These are phyloP conservation scores for Magnusiomyces fungicola DNA, from an alignment of 1,139 yeast genomes.

Conservation along the genomic window DNA sequence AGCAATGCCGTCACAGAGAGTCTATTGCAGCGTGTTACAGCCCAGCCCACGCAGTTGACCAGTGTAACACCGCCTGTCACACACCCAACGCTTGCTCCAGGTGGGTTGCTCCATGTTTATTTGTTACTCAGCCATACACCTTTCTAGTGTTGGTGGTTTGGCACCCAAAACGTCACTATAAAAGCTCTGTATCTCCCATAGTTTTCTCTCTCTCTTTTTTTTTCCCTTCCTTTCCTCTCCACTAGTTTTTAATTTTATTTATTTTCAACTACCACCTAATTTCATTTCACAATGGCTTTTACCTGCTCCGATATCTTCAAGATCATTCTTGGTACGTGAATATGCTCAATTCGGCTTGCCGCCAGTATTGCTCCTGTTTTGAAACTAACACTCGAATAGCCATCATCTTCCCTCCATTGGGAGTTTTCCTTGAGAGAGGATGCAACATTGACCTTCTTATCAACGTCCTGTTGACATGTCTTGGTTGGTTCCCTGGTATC, in stretches of 20 bases:
- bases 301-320: conserved; percentile 44
- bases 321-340: conserved; percentile 43
- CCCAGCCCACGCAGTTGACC: too few species aligned
- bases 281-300: conserved; percentile 27
- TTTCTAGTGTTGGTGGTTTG: too few species aligned
- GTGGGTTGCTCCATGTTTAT: too few species aligned
- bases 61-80: too few species aligned
- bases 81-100: too few species aligned
- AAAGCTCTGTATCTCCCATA: background rate
- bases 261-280: background rate
- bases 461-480: conserved; percentile 51
- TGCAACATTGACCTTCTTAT: conserved; percentile 49
- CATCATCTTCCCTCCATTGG: conserved; percentile 62
- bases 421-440: conserved; percentile 66
- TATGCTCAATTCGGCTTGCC: too few species aligned
- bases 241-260: background rate
- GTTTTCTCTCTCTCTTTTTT: background rate
- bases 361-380: background rate
- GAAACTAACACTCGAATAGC: conserved; percentile 34
- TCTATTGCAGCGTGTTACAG: too few species aligned
- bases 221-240: background rate
- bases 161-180: too few species aligned
- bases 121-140: too few species aligned
- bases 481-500: conserved; percentile 55
- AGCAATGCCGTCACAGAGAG: too few species aligned